Base-by-base conservation (phyloP, 345 rosid species). In the Boechera divaricarpa region DNA sequence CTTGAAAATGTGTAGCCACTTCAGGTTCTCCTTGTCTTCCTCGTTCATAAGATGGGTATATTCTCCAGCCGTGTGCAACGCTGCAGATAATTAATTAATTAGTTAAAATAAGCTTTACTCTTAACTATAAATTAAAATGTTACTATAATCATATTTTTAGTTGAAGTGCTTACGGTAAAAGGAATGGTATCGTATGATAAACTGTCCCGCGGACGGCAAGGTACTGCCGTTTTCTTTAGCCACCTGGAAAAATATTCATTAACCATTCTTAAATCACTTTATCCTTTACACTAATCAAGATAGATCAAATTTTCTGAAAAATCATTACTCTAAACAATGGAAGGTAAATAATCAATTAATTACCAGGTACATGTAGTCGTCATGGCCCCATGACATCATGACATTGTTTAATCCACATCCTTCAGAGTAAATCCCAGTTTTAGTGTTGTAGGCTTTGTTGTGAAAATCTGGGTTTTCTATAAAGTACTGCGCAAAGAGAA, bases 1-100 rank as follows among this genome's bases (percentile, higher is more conserved):
- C 93, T 85, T 91, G 82, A 91, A 88, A 13, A 87, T 13, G 29
- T 86, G 79, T 57, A 90, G 88, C 91, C 93, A 90, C 72, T 86
- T 84, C 18, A 86, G 16, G 11, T 81, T 82, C 60, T 86, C 85
- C 32, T 72, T 72, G 58, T 90, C 91, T 65, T 86, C 84, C 28
- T 86, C 81, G 68, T 83, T 87, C 83, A 87, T 80, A 0, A 90
- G 85, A 69, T 82, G 86, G 3, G 45, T 81, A 67, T 88, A 90
- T 10, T 85, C 84, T 68, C 84, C 89, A 11, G 72, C 78, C 53
- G 44, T 84, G 71, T 88, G 90, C 73, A 87, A 75, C 49, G 96
- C 96, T 90, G 73, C 57, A 67, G 13, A 55, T 42, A 24, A n/a
- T 3, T 31, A 18, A 28, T 9, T 35, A 16, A 44, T 32, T 47